Evolutionary conservation across 179 eudicot genomes (phyloP).

Genomic region (Beta corolliflora): DNA sequence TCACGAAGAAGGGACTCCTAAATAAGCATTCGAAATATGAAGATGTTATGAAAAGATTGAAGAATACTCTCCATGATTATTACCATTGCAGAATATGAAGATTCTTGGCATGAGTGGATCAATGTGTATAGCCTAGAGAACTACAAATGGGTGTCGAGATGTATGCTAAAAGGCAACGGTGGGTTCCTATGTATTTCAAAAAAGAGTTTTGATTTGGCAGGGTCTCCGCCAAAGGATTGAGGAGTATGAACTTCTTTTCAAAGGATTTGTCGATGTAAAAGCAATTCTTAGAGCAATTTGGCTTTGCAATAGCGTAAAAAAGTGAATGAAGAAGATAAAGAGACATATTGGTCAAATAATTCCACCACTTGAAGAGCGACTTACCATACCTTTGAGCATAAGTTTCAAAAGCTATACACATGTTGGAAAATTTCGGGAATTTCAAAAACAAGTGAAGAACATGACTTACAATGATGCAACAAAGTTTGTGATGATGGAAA

Average conservation of each 20-base stretch:
- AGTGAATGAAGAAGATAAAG: not conserved
- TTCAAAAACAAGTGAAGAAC: not conserved
- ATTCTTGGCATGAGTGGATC: not conserved
- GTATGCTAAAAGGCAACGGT: not conserved
- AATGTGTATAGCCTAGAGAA: not conserved
- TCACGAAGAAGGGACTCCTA: no score
- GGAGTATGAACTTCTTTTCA: not conserved
- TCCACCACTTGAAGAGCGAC: not conserved
- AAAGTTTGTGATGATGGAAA: not conserved
- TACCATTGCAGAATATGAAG: not conserved
- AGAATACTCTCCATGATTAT: not conserved
- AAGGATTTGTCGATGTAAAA: not conserved
- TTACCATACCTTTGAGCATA: not conserved
- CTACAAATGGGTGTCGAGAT: not conserved
- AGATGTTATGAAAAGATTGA: slow-evolving; percentile 19
- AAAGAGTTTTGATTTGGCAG: slow-evolving; percentile 8
- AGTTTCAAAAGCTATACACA: not conserved
- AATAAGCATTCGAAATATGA: not conserved
- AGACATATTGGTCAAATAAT: not conserved
- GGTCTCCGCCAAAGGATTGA: not conserved
- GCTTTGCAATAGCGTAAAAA: not conserved
- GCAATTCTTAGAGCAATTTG: not conserved
- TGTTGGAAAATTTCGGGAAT: not conserved
- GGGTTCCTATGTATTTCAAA: slow-evolving; percentile 2
- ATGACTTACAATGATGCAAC: not conserved